Percentiles rank a stretch among this genome's conserved stretches.
Conservation (phyloP, 2,329 filamentous ascomycete genomes). For the Scedosporium dehoogii region DNA sequence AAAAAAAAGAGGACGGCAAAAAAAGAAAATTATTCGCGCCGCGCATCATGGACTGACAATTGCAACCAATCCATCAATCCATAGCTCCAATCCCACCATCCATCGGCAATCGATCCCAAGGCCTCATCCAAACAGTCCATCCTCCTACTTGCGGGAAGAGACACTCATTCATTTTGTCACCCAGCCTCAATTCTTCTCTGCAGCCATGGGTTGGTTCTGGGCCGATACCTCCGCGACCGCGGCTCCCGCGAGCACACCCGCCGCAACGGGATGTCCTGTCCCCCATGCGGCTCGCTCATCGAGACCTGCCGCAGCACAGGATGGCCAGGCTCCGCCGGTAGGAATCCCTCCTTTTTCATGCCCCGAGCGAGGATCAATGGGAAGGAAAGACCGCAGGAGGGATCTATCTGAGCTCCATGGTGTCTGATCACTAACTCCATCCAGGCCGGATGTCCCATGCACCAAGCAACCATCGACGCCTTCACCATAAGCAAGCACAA, state of each 20-base stretch:
- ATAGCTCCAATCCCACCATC: neutral
- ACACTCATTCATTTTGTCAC: neutral
- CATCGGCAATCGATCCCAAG: too few species aligned
- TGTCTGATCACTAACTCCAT: neutral
- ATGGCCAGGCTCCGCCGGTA: slow-evolving; percentile 4
- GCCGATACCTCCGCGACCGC: slow-evolving; percentile 31
- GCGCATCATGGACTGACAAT: neutral
- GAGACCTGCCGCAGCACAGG: neutral
- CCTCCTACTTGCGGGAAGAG: neutral
- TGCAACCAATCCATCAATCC: neutral
- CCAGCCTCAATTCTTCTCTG: neutral
- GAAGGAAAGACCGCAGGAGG: too few species aligned
- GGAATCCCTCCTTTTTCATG: neutral
- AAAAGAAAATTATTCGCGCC: neutral
- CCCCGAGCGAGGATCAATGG: neutral
- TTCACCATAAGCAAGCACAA: slow-evolving; percentile 20
- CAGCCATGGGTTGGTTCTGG: slow-evolving; percentile 55
- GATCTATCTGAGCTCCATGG: too few species aligned
- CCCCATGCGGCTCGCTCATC: neutral
- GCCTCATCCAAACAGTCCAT: neutral
- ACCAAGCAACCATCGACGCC: slow-evolving; percentile 40
- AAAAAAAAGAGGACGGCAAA: neutral
- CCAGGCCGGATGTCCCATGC: slow-evolving; percentile 48
- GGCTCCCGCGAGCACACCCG: neutral
- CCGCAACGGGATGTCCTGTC: neutral